Evolutionary conservation across 371 early-diverging fungal genomes (phyloP).

Genomic region (Mucor indicus): DNA sequence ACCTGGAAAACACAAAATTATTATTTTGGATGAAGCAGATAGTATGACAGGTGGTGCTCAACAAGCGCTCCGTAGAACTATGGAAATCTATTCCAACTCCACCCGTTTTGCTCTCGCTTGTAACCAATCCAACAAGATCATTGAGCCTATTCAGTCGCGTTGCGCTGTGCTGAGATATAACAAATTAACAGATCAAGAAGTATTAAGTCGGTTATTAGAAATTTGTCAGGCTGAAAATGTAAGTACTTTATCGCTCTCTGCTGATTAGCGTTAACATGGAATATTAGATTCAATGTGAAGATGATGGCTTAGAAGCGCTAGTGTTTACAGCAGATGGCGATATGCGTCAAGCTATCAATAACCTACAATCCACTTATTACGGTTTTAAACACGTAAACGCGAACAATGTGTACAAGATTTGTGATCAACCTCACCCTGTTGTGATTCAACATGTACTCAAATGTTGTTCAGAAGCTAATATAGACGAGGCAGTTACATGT

Average conservation of each 20-base stretch:
- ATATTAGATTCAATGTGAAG: constrained; percentile 69
- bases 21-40: constrained; percentile 99
- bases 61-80: constrained; percentile 95
- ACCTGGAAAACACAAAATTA: constrained; percentile 89
- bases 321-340: constrained; percentile 98
- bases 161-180: constrained; percentile 94
- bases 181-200: constrained; percentile 73
- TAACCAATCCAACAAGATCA: constrained; percentile 96
- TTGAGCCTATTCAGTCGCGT: constrained; percentile 99
- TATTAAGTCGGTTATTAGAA: constrained; percentile 75
- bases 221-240: constrained; percentile 86
- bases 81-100: constrained; percentile 95
- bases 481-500: constrained; percentile 68
- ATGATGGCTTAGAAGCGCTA: constrained; percentile 90
- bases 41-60: constrained; percentile 94
- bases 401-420: constrained; percentile 93
- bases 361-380: constrained; percentile 88
- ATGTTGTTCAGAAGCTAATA: constrained; percentile 60
- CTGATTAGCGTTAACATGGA: not conserved
- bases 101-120: constrained; percentile 99
- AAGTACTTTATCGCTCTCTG: not conserved
- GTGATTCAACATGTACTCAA: constrained; percentile 72
- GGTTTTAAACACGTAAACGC: constrained; percentile 83
- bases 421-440: constrained; percentile 94
- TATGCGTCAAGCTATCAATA: constrained; percentile 98